phyloP scores from a whole-genome alignment of 2,329 filamentous ascomycete genomes.

The Ophiosphaerella narmari region DNA sequence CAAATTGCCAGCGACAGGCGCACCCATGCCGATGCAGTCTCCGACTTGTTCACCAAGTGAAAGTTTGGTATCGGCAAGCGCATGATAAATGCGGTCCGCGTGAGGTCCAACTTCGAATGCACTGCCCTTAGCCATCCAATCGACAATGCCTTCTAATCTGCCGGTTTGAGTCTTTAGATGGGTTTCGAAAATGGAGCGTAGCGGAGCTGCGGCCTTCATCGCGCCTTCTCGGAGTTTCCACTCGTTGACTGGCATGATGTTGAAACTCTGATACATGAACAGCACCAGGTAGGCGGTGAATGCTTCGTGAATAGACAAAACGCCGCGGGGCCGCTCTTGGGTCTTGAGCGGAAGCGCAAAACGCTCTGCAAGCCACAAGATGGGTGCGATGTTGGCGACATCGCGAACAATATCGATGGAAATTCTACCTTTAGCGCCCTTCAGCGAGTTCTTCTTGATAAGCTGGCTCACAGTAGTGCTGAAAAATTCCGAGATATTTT shows the following conservation, averaged over 20 bases:
- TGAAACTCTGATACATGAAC: slow-evolving; percentile 64
- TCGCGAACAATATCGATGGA: slow-evolving; percentile 64
- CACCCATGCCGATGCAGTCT: slow-evolving; percentile 56
- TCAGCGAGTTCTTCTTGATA: slow-evolving; percentile 53
- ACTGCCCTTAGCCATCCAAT: slow-evolving; percentile 52
- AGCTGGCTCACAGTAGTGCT: slow-evolving; percentile 54
- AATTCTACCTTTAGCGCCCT: slow-evolving; percentile 51
- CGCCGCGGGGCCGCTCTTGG: slow-evolving; percentile 61
- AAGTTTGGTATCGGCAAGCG: slow-evolving; percentile 52
- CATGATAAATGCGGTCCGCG: slow-evolving; percentile 59
- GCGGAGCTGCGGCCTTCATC: slow-evolving; percentile 62
- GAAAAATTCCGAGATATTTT: slow-evolving; percentile 68
- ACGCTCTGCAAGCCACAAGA: slow-evolving; percentile 65
- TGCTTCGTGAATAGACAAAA: slow-evolving; percentile 53
- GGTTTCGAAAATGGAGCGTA: slow-evolving; percentile 68
- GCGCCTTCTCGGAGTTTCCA: slow-evolving; percentile 56
- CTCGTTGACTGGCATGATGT: slow-evolving; percentile 55
- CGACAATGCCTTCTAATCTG: slow-evolving; percentile 59
- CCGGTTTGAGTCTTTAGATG: slow-evolving; percentile 66
- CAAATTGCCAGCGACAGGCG: slow-evolving; percentile 57
- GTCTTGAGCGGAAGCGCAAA: slow-evolving; percentile 73
- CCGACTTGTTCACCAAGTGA: slow-evolving; percentile 55
- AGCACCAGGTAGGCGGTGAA: slow-evolving; percentile 65
- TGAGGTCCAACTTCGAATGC: slow-evolving; percentile 59
- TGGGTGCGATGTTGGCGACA: slow-evolving; percentile 69